These are phyloP conservation scores for Wickerhamomyces canadensis DNA, from an alignment of 805 yeast species.

Conservation along the genomic window DNA sequence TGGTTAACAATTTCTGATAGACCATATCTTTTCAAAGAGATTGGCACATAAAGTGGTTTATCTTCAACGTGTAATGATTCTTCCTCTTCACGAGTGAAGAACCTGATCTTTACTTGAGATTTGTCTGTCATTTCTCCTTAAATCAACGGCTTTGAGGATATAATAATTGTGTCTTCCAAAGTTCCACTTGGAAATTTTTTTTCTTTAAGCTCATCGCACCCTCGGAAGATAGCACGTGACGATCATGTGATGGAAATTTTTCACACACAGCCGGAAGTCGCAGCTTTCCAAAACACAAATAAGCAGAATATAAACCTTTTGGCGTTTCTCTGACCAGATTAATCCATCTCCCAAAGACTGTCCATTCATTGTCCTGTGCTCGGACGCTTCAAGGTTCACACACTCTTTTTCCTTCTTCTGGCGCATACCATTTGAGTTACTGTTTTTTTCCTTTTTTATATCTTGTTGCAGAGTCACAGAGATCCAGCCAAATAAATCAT, in stretches of 20 bases:
- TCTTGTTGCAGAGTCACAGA: no score
- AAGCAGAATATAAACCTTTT: no score
- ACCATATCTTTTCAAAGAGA: conserved; percentile 81
- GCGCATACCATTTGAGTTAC: no score
- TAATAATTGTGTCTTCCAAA: background rate
- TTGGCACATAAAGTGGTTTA: conserved; percentile 84
- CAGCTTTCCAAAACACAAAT: no score
- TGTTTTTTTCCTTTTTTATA: no score
- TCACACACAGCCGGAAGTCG: no score
- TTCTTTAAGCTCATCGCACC: conserved; percentile 6
- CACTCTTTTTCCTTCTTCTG: no score
- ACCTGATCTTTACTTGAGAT: conserved; percentile 73
- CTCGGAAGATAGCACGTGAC: conserved; percentile 2
- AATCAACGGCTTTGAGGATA: background rate
- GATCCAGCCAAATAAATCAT: background rate
- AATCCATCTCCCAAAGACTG: no score
- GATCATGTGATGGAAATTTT: no score
- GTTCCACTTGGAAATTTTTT: conserved; percentile 1
- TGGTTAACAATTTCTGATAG: conserved; percentile 94
- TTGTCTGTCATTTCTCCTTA: conserved; percentile 25
- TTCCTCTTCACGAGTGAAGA: conserved; percentile 83
- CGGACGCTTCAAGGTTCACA: no score
- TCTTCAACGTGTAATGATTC: conserved; percentile 70
- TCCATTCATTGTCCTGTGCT: no score
- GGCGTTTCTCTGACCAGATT: no score